Evolutionary conservation across 202 grass and related monocot genomes (phyloP), one percentile per base, ranked within the genome.

Genomic region (Schoenoplectus tabernaemontani): DNA sequence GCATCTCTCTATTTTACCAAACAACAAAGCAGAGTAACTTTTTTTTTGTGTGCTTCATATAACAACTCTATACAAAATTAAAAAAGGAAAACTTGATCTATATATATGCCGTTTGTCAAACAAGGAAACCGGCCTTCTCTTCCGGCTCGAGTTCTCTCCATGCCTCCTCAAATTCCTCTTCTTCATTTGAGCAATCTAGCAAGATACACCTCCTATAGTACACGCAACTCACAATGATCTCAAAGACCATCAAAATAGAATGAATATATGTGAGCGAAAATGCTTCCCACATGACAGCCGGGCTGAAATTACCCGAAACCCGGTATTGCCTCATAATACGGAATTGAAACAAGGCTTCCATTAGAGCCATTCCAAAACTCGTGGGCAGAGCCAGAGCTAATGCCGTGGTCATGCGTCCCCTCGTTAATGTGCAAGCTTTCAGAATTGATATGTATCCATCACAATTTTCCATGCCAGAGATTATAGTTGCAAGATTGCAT

Each of bases 341-440:
- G 24, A 95, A 82, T 67, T 92, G 91, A 83, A 98, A 98, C 58
- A 99, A 87, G 3, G 91, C 96, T 80, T 99, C 96, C 0, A 84
- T 57, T 0, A 87, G 64, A 2, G 88, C 81, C 83, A 92, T 84
- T 56, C 75, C 85, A 13, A 93, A 82, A 84, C 85, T 93, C 5
- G 89, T 86, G 5, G 89, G 91, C 70, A 97, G 85, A n/a, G 87
- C 91, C 0, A 97, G 64, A 39, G 87, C 83, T 64, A 97, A 78
- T 1, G 90, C 89, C 0, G 83, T 88, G 17, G 78, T 61, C 12
- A 91, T 53, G n/a, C 82, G 70, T 0, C 87, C 85, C 22, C 83
- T 80, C 82, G 91, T 87, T 1, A 89, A 57, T 1, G 90, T 71
- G 78, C 85, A 93, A 57, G 91, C 91, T 81, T 90, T 78, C 39